A percentile compares a stretch with the other conserved stretches of the same genome.
Evolutionary conservation across 441 rosid species (phyloP).

Genomic region (Jatropha podagrica): DNA sequence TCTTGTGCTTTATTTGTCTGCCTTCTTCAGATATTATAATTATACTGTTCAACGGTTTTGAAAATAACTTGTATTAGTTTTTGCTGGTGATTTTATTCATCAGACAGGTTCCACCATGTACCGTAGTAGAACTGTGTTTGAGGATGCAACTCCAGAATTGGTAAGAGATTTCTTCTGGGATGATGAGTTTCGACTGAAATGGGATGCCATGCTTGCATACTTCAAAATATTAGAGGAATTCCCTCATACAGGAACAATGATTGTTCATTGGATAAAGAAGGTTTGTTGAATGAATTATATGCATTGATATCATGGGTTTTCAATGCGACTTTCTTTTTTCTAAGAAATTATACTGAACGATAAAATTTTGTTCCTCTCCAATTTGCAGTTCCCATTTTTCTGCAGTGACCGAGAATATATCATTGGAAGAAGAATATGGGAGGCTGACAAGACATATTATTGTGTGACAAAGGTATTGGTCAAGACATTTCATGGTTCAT

Average conservation of each 20-base stretch:
- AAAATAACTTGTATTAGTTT: slow-evolving; percentile 12
- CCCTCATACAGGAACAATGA: slow-evolving; percentile 60
- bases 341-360: slow-evolving; percentile 11
- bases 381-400: slow-evolving; percentile 90
- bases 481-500: neutral
- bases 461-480: slow-evolving; percentile 78
- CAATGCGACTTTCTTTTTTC: slow-evolving; percentile 9
- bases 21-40: slow-evolving; percentile 4
- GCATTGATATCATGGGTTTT: slow-evolving; percentile 15
- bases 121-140: slow-evolving; percentile 85
- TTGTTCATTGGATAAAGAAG: slow-evolving; percentile 88
- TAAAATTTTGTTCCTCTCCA: slow-evolving; percentile 18
- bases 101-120: slow-evolving; percentile 68
- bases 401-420: slow-evolving; percentile 94
- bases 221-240: slow-evolving; percentile 69
- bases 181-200: slow-evolving; percentile 88
- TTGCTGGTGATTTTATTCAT: slow-evolving; percentile 33
- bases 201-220: slow-evolving; percentile 92
- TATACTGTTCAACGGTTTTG: slow-evolving; percentile 11
- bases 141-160: slow-evolving; percentile 77
- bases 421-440: slow-evolving; percentile 91
- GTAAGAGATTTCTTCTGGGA: slow-evolving; percentile 99
- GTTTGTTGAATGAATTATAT: slow-evolving; percentile 27
- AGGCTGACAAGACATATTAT: slow-evolving; percentile 68
- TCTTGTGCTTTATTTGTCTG: slow-evolving; percentile 1